Conservation (phyloP, 2,329 filamentous ascomycete genomes). For the Neophaeococcomyces aloes region DNA sequence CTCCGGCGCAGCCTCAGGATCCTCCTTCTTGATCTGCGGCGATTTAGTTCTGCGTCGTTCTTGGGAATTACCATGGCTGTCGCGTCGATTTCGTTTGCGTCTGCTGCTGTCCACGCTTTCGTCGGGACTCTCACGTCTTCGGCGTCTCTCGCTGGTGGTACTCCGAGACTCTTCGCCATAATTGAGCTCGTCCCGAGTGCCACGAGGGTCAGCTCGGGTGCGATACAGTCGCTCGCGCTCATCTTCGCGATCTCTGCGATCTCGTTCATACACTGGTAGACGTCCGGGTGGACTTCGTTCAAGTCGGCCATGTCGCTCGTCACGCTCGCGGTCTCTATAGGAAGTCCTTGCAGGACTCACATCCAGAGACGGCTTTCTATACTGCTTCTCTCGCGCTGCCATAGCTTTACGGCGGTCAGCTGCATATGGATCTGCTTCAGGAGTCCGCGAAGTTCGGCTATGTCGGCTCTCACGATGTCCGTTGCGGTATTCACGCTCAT, state of each 20-base stretch:
- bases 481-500: slow-evolving; percentile 50
- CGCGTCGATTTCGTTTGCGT: slow-evolving; percentile 43
- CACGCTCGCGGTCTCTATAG: slow-evolving; percentile 30
- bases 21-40: slow-evolving; percentile 25
- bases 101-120: slow-evolving; percentile 50
- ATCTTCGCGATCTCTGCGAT: slow-evolving; percentile 76
- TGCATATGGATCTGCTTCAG: slow-evolving; percentile 90
- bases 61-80: slow-evolving; percentile 30
- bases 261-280: slow-evolving; percentile 57
- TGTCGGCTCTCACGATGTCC: slow-evolving; percentile 26
- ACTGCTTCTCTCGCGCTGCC: slow-evolving; percentile 86
- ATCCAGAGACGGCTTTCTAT: slow-evolving; percentile 64
- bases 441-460: slow-evolving; percentile 64
- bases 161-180: slow-evolving; percentile 62
- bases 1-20: slow-evolving; percentile 43
- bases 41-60: slow-evolving; percentile 50
- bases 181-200: slow-evolving; percentile 76
- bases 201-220: slow-evolving; percentile 66
- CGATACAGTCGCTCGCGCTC: slow-evolving; percentile 83
- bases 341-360: slow-evolving; percentile 40
- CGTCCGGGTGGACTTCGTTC: slow-evolving; percentile 26
- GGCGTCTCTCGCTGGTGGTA: slow-evolving; percentile 51
- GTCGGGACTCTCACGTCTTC: slow-evolving; percentile 69
- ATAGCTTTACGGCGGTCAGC: slow-evolving; percentile 89
- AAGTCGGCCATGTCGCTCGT: slow-evolving; percentile 25